These are phyloP conservation scores for Coccomyxa sp. DNA, from an alignment of 139 green algal species.

Conservation along the genomic window DNA sequence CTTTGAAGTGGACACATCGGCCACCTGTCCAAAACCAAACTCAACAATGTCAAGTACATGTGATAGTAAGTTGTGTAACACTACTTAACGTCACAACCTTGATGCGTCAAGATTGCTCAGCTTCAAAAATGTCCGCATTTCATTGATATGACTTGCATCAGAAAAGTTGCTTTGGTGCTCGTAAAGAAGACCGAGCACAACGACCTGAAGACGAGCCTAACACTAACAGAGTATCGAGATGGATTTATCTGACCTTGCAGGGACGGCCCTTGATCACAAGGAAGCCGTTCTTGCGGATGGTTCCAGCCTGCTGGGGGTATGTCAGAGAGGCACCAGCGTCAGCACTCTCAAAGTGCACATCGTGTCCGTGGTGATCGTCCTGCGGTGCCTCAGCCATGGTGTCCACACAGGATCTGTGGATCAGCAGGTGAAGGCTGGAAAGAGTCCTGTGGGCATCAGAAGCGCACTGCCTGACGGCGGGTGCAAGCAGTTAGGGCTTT, in stretches of 20 bases:
- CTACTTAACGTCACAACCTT: not conserved
- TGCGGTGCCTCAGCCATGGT: constrained; percentile 28
- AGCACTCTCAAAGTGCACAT: constrained; percentile 67
- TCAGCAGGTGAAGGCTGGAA: no score
- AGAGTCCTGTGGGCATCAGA: no score
- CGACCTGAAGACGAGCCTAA: no score
- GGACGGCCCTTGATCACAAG: constrained; percentile 93
- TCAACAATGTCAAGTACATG: not conserved
- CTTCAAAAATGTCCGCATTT: not conserved
- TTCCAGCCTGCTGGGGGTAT: constrained; percentile 89
- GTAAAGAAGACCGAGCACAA: not conserved
- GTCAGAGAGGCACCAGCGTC: constrained; percentile 67
- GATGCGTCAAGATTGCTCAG: not conserved
- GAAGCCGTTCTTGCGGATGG: constrained; percentile 94
- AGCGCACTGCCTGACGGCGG: no score
- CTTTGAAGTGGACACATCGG: constrained; percentile 99
- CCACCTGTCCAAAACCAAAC: constrained; percentile 65
- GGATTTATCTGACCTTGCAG: constrained; percentile 80
- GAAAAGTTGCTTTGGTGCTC: not conserved
- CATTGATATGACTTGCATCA: not conserved
- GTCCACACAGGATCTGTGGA: not conserved
- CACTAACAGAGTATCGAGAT: no score
- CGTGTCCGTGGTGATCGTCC: constrained; percentile 40
- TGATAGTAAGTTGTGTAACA: not conserved
- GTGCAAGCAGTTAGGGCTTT: no score